A percentile compares a stretch with the other conserved stretches of the same genome.
These are phyloP conservation scores for Jamesozyma gamospora DNA, from an alignment of 805 yeast species.

Conservation along the genomic window DNA sequence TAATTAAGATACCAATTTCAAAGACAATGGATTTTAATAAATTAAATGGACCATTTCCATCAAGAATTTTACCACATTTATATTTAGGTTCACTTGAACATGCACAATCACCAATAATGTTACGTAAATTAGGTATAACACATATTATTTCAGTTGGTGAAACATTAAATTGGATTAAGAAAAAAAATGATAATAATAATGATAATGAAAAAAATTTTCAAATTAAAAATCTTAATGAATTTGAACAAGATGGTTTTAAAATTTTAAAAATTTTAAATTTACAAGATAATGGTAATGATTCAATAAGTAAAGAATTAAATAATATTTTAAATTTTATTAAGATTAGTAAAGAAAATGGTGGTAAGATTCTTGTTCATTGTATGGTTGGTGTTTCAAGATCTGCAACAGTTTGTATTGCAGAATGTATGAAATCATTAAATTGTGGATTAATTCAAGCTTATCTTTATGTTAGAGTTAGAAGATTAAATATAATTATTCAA, in stretches of 20 bases:
- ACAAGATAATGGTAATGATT: constrained; percentile 87
- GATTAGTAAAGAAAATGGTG: constrained; percentile 31
- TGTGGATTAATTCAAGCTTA: constrained; percentile 71
- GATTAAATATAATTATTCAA: constrained; percentile 87
- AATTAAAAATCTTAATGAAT: neutral
- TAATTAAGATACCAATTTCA: constrained; percentile 16
- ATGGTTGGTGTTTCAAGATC: constrained; percentile 93
- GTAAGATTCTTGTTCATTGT: constrained; percentile 73
- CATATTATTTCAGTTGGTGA: constrained; percentile 86
- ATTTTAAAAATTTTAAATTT: constrained; percentile 56
- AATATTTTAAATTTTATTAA: constrained; percentile 60
- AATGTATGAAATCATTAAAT: constrained; percentile 69
- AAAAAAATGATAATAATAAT: constrained; percentile 3
- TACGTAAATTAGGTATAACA: constrained; percentile 55
- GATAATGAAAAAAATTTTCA: no score
- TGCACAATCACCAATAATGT: constrained; percentile 60
- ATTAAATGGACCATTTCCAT: constrained; percentile 65
- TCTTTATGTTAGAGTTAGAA: constrained; percentile 75
- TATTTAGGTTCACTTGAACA: constrained; percentile 79
- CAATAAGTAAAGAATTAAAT: constrained; percentile 50
- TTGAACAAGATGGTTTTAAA: constrained; percentile 23
- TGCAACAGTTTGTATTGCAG: constrained; percentile 93
- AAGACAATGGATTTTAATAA: constrained; percentile 21
- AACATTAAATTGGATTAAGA: constrained; percentile 45
- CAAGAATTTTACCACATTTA: constrained; percentile 70